Percentiles rank a stretch among this genome's conserved stretches.
Evolutionary conservation across 306 rosid species (phyloP).

Genomic region (Senna tora): DNA sequence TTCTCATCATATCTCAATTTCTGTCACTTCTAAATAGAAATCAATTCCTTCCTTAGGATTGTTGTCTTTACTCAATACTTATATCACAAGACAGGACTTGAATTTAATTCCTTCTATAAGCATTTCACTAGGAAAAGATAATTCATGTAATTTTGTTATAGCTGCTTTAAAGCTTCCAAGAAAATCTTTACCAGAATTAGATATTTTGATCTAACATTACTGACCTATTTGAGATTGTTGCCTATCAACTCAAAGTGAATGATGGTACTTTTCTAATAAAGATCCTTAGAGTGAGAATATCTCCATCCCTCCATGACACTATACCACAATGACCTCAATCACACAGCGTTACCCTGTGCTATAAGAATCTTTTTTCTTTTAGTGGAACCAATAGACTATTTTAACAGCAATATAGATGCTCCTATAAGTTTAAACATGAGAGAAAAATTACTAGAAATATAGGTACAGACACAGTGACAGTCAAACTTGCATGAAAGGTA

Average conservation of each 20-base stretch:
- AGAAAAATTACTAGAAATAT: not conserved
- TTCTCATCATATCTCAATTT: too few species aligned
- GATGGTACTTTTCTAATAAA: not conserved
- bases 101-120: not conserved
- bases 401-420: not conserved
- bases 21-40: not conserved
- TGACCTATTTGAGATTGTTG: not conserved
- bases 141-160: too few species aligned
- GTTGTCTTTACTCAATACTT: not conserved
- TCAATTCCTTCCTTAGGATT: not conserved
- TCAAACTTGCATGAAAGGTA: not conserved
- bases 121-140: not conserved
- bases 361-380: too few species aligned
- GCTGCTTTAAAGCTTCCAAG: not conserved
- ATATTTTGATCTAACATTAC: not conserved
- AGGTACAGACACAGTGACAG: not conserved
- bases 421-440: not conserved
- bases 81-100: too few species aligned
- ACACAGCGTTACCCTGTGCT: not conserved
- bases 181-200: not conserved
- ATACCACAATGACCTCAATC: not conserved
- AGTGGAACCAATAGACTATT: not conserved
- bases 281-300: not conserved
- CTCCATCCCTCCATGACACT: not conserved
- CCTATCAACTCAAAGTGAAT: not conserved